Evolutionary conservation across 2,329 filamentous ascomycete genomes (phyloP), one percentile per base, ranked within the genome.

Genomic region (Colletotrichum magnum): DNA sequence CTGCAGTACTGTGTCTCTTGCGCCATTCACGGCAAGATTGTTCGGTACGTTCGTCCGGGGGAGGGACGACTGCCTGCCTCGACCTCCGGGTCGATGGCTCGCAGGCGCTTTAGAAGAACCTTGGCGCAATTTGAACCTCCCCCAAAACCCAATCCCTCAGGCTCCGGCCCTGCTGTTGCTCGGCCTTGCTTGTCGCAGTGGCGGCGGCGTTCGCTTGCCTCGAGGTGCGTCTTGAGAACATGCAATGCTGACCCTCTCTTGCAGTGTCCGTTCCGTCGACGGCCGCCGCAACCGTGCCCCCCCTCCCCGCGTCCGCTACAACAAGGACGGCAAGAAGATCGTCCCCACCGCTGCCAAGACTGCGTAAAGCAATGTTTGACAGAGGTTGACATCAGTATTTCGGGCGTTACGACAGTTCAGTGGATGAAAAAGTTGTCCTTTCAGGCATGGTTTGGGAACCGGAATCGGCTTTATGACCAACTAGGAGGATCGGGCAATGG

Each of bases 1-100:
- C 93, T 99, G 85, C 96, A 99, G 90, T 99, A 99, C 94, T 99
- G 96, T 87, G 96, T 99, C 83, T 98, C 95, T 87, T 99, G 96
- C 88, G 96, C 96, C 83, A 99, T 99, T 78, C 96, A 99, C 91
- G 96, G 96, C 91, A 99, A 99, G 93, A 99, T 99, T 86, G 97
- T 99, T 87, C 95, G 96, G 95, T 98, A 96, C 86, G 95, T 90
- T 84, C 84, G 84, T 87, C 81, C 81, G 81, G 75, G 79, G 83
- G 85, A 86, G 86, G 85, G 86, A 89, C 86, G 88, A 88, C 87
- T 88, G 80, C 83, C 79, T 79, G 79, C 71, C 48, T 32, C 39
- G 63, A 45, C 39, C 47, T 32, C 53, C 26, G 74, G 75, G 56
- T 36, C 62, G 16, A 21, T 70, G 75, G 75, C 77, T 79, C 80